phyloP scores from a whole-genome alignment of 2,329 filamentous ascomycete species.

The Diaporthe citriasiana region DNA sequence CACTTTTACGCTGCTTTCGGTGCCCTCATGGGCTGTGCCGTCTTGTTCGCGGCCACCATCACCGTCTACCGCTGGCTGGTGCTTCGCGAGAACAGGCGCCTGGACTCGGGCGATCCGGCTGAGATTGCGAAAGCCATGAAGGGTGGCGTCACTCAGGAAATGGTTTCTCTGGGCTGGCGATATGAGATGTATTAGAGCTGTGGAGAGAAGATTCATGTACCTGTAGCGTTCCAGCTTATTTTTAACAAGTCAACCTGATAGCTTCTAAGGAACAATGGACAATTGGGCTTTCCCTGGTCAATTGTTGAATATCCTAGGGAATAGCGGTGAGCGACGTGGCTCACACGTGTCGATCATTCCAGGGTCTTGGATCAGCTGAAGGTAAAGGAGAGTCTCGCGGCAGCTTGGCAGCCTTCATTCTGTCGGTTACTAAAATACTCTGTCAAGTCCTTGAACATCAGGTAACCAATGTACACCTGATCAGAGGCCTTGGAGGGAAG shows the following conservation, averaged over 20 bases:
- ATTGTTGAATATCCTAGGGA: background rate
- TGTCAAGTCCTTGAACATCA: background rate
- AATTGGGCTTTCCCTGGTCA: background rate
- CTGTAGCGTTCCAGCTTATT: background rate
- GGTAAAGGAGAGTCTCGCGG: background rate
- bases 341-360: background rate
- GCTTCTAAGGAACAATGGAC: background rate
- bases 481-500: background rate
- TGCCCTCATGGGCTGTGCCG: slow-evolving; percentile 52
- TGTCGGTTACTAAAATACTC: no score
- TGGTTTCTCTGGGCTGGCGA: slow-evolving; percentile 58
- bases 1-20: slow-evolving; percentile 59
- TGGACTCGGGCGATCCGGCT: slow-evolving; percentile 54
- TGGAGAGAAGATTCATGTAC: background rate
- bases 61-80: slow-evolving; percentile 56
- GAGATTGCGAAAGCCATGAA: slow-evolving; percentile 56
- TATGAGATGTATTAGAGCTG: slow-evolving; percentile 57
- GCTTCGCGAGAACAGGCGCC: slow-evolving; percentile 54
- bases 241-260: background rate
- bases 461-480: background rate
- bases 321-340: background rate
- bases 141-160: slow-evolving; percentile 59
- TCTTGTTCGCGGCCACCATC: slow-evolving; percentile 52
- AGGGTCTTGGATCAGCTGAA: background rate
- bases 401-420: background rate